Evolutionary conservation across 176 grass and related monocot genomes (phyloP), one percentile per base, ranked within the genome.

Genomic region (Hsuehochloa calcarea): DNA sequence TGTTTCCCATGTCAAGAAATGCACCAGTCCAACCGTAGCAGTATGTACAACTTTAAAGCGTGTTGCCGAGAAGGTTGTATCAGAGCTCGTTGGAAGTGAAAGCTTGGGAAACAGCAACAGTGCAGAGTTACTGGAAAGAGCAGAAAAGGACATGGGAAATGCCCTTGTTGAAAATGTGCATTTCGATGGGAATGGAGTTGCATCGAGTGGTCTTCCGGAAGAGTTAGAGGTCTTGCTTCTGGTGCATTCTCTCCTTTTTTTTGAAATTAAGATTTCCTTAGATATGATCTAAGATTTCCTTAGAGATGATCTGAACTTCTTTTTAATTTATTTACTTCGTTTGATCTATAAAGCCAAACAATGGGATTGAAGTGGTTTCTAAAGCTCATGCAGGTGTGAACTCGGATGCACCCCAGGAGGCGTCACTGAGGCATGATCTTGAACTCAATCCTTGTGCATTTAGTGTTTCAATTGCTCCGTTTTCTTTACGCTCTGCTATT

Each of bases 401-500:
- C 70, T 85, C 41, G 4, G 93, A 85, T 87, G 74, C 29, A 46
- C 14, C 70, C 12, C 47, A 89, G 80, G 90, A 86, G 38, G 63
- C 65, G 22, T 62, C 68, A 72, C 34, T 88, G 78, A 96, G 93
- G 96, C 93, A 99, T 70, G 91, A 56, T 62, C 70, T 87, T 76
- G 40, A 87, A 90, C 52, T 79, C 49, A 88, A 84, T 74, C 55
- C 80, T 88, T 65, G 6, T 79, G 45, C 47, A 40, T 88, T 86
- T 29, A 58, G 0, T 68, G 44, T 79, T 10, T 35, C 35, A 9
- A 13, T 82, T 86, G 83, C 75, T 84, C 90, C 67, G 56, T 89
- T 92, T 98, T 95, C 91, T 95, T 98, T 90, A 93, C 92, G 79
- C 85, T 91, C 78, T 83, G 77, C 88, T 84, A 76, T 92, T 83